Evolutionary conservation across 192 early-diverging fungal species (phyloP).

Genomic region (Entrophospora sp.): DNA sequence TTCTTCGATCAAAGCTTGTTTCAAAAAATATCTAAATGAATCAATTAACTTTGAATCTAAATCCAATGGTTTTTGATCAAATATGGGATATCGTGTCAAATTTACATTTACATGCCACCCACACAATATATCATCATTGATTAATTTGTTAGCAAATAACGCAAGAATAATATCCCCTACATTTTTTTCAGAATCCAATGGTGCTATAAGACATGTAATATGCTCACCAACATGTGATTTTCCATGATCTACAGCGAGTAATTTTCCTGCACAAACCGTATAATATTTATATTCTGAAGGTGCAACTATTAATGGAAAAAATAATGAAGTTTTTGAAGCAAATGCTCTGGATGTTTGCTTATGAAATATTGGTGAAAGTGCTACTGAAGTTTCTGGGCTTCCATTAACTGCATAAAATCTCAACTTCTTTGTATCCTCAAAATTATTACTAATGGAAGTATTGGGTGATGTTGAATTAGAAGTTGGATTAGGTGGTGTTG

Average conservation of each 20-base stretch:
- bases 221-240: conserved; percentile 12
- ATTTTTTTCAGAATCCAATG: neutral
- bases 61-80: neutral
- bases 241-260: conserved; percentile 3
- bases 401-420: neutral
- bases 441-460: too few relatives aligned
- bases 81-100: conserved; percentile 4
- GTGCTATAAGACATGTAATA: conserved; percentile 15
- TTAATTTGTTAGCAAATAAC: conserved; percentile 4
- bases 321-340: conserved; percentile 1
- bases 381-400: neutral
- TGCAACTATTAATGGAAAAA: conserved; percentile 8
- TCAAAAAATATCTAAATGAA: conserved; percentile 6
- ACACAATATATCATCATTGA: neutral
- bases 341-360: neutral
- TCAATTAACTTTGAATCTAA: neutral
- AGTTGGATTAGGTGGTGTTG: too few relatives aligned
- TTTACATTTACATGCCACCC: conserved; percentile 5
- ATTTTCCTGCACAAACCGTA: neutral
- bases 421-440: neutral
- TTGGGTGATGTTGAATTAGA: too few relatives aligned
- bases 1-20: neutral
- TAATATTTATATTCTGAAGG: neutral
- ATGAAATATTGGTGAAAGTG: conserved; percentile 1
- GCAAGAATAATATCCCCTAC: conserved; percentile 7